Evolutionary conservation across 306 rosid species (phyloP), one percentile per base, ranked within the genome.

Genomic region (Gastrolobium villosum): DNA sequence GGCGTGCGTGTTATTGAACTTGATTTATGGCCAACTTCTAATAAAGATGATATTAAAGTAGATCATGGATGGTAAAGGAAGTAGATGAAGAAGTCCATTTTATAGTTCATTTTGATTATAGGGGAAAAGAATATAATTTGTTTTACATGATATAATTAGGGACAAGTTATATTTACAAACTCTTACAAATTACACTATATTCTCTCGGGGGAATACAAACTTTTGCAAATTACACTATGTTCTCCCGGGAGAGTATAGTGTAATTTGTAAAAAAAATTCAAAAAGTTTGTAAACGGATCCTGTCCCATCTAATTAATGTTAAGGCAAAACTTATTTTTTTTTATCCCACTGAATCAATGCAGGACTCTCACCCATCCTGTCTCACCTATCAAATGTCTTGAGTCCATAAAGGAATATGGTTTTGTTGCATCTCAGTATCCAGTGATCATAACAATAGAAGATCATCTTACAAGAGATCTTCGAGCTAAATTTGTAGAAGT

Each of bases 341-440:
- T 41, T 46, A 5, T 50, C 7, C 60, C 7, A 74, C 15, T 79
- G 31, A 79, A 76, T 80, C 52, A 55, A 50, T 80, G 88, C 74
- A 95, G 99, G 97, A 95, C 98, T 26, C 75, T 95, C 64, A 95
- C 99, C 20, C 59, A 87, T 81, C 99, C 99, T 37, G 98, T 92
- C 65, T 82, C 97, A 31, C 91, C 85, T 57, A 30, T 62, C 65
- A 88, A 87, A 82, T 95, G 99, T 82, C 74, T 95, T 81, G 82
- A 80, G 80, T 93, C 91, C 73, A 91, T 95, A 57, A 91, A 85
- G 80, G 72, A 95, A 45, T 78, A 89, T 83, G 97, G 87, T 68
- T 95, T 95, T 86, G 88, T 74, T 75, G 86, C 84, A 78, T 92
- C 99, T 82, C 81, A 87, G 30, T 95, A 92, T 74, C 99, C 99